These are phyloP conservation scores for Podaxis carcinomalis DNA, from an alignment of 768 basidiomycete species.

Conservation along the genomic window DNA sequence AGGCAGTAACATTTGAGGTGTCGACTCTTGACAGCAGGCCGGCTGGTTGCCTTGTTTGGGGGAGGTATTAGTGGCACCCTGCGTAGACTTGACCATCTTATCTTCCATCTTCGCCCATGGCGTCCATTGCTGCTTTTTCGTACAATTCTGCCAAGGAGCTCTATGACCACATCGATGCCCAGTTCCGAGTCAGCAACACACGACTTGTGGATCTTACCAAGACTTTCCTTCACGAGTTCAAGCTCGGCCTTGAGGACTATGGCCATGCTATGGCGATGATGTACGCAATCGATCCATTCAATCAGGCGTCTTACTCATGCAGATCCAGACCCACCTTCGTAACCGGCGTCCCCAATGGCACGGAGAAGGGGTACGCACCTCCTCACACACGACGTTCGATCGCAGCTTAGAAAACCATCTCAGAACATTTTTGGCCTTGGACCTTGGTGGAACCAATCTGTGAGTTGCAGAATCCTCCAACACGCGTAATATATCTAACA, in stretches of 20 bases:
- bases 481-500: slow-evolving; percentile 8
- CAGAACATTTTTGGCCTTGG: slow-evolving; percentile 93
- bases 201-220: slow-evolving; percentile 65
- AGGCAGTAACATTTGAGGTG: slow-evolving; percentile 2
- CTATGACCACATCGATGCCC: slow-evolving; percentile 63
- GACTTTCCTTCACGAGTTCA: slow-evolving; percentile 79
- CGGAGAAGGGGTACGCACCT: slow-evolving; percentile 77
- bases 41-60: slow-evolving; percentile 3
- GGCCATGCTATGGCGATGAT: slow-evolving; percentile 91
- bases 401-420: slow-evolving; percentile 13
- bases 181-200: slow-evolving; percentile 65
- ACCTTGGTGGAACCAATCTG: slow-evolving; percentile 98
- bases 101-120: slow-evolving; percentile 25
- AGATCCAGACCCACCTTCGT: slow-evolving; percentile 82
- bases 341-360: slow-evolving; percentile 90
- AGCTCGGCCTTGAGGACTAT: slow-evolving; percentile 67
- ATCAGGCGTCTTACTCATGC: slow-evolving; percentile 12
- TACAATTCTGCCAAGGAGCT: slow-evolving; percentile 40
- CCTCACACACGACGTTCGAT: slow-evolving; percentile 5
- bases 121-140: slow-evolving; percentile 37
- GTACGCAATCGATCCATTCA: slow-evolving; percentile 30
- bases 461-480: slow-evolving; percentile 34
- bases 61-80: background rate
- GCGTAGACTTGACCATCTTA: background rate
- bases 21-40: background rate